Evolutionary conservation across 768 basidiomycete species (phyloP), one percentile per base, ranked within the genome.

Genomic region (Collybia mongolica): DNA sequence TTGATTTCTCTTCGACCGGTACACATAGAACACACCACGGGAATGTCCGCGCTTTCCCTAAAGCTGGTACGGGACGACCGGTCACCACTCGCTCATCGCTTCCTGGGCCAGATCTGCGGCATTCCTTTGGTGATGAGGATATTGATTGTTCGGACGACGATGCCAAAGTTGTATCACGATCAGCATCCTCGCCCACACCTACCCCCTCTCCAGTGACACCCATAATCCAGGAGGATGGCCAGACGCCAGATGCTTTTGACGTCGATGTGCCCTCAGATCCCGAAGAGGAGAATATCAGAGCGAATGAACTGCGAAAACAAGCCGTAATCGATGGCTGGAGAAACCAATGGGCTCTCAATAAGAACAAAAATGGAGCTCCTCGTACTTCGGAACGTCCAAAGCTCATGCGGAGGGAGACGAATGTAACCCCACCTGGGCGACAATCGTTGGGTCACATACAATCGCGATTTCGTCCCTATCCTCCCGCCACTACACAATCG

Each of bases 291-390:
- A 60, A 46, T 54, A 48, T 44, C 54, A 53, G 41, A 19, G 62
- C 60, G 12, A 55, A 57, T 49, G 66, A 61, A 51, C 57, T 66
- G 47, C 70, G 70, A 32, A 64, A 62, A 29, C 65, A 74, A 42
- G 65, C 66, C 20, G 80, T 83, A 22, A 76, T 79, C 18, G 70
- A 64, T 40, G 83, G 80, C 17, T 83, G 82, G 83, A 71, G 75
- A 70, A 66, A 74, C 8, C 72, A 70, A 47, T 84, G 79, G 79
- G 72, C 74, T 59, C 45, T 64, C 58, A 54, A 66, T 51, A 71
- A 73, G n/a, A 72, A 70, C 39, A 66, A 62, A 51, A 69, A 70
- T 44, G 72, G 72, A 68, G 49, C 52, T 35, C 54, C 52, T 5
- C 56, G 53, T 40, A 48, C 56, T 11, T 52, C 65, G 35, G 32